phyloP scores from a whole-genome alignment of 257 asterid species.

The Solanum corneliomulleri region DNA sequence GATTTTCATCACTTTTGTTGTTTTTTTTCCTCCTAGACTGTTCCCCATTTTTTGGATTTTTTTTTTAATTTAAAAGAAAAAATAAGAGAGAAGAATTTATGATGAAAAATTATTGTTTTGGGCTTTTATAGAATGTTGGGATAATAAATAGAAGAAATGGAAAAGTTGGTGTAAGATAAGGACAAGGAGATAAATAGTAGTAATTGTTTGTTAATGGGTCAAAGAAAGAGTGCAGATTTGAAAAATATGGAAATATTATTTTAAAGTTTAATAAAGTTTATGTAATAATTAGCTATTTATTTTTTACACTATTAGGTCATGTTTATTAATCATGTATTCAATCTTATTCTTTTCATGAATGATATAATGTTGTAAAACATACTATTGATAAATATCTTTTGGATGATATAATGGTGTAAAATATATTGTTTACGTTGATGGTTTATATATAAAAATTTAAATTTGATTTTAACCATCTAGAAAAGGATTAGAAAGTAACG shows the following conservation, averaged over 20 bases:
- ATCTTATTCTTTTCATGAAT: background rate
- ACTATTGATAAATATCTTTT: background rate
- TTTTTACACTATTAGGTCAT: background rate
- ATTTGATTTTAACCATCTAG: background rate
- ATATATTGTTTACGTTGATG: background rate
- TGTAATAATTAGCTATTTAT: background rate
- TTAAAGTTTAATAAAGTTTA: background rate
- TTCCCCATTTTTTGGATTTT: constrained; percentile 36
- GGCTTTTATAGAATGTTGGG: background rate
- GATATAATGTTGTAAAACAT: background rate
- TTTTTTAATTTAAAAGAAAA: background rate
- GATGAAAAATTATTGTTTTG: background rate
- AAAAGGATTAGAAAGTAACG: background rate
- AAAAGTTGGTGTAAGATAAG: background rate
- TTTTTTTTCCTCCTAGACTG: constrained; percentile 52
- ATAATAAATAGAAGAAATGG: background rate
- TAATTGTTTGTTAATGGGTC: constrained; percentile 18
- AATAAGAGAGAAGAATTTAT: background rate
- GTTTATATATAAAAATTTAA: background rate
- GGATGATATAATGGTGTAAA: background rate
- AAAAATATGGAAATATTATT: constrained; percentile 18
- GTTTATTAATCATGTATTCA: background rate
- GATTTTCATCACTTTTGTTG: constrained; percentile 65
- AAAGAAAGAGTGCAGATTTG: constrained; percentile 33
- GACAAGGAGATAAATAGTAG: constrained; percentile 2